A percentile compares a stretch with the other conserved stretches of the same genome.
Evolutionary conservation across 768 basidiomycete species (phyloP).

Genomic region (Russula compacta): DNA sequence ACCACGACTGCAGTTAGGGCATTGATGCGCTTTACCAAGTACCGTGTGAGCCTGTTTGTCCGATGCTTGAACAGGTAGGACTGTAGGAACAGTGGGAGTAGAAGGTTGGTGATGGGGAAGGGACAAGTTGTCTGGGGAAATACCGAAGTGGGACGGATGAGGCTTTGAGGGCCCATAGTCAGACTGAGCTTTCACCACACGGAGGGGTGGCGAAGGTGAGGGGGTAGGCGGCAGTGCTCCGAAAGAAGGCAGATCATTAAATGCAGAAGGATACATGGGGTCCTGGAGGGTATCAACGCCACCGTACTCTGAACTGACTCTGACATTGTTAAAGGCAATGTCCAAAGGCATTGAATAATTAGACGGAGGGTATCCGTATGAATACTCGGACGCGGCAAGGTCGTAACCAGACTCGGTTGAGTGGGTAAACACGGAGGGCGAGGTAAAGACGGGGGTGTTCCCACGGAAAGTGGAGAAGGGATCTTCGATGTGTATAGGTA

Average conservation of each 20-base stretch:
- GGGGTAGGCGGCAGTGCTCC: slow-evolving; percentile 16
- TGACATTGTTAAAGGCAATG: slow-evolving; percentile 62
- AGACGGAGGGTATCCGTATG: slow-evolving; percentile 53
- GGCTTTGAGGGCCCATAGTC: slow-evolving; percentile 16
- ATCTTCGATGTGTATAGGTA: slow-evolving; percentile 44
- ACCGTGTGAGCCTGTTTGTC: slow-evolving; percentile 42
- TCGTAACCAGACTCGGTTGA: slow-evolving; percentile 73
- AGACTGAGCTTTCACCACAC: slow-evolving; percentile 18
- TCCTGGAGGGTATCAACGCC: slow-evolving; percentile 18
- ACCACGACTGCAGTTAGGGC: slow-evolving; percentile 68
- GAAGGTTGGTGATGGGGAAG: slow-evolving; percentile 43
- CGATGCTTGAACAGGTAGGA: slow-evolving; percentile 30
- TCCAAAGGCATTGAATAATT: slow-evolving; percentile 35
- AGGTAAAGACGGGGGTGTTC: slow-evolving; percentile 55
- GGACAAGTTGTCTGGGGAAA: slow-evolving; percentile 28
- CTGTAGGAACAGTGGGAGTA: slow-evolving; percentile 34
- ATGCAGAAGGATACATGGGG: slow-evolving; percentile 15
- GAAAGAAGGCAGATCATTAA: slow-evolving; percentile 14
- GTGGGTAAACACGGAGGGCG: slow-evolving; percentile 70
- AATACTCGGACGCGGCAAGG: slow-evolving; percentile 35
- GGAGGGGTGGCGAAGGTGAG: slow-evolving; percentile 12
- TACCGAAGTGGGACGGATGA: slow-evolving; percentile 24
- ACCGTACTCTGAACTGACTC: slow-evolving; percentile 50
- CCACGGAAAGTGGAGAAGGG: slow-evolving; percentile 56
- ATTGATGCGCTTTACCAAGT: slow-evolving; percentile 72